A percentile compares a stretch with the other conserved stretches of the same genome.
phyloP scores from a whole-genome alignment of 495 filamentous ascomycete genomes.

The Aspergillus saccharolyticus region DNA sequence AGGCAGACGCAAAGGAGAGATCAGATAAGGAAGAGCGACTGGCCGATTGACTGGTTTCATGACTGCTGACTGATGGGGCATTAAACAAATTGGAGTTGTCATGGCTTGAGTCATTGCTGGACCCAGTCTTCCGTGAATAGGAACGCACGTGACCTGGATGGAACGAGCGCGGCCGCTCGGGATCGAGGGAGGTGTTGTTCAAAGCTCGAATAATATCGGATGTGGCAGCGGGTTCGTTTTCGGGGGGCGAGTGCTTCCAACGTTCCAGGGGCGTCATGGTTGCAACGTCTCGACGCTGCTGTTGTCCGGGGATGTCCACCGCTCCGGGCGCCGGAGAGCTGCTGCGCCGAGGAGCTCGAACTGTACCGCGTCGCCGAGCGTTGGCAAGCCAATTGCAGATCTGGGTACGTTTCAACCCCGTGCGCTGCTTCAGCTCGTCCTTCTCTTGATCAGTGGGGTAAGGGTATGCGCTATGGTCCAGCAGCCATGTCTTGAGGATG shows the following conservation, averaged over 20 bases:
- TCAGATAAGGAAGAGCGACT: constrained; percentile 57
- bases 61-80: constrained; percentile 65
- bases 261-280: constrained; percentile 77
- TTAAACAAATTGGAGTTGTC: constrained; percentile 57
- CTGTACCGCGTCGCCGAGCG: constrained; percentile 71
- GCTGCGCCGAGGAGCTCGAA: constrained; percentile 52
- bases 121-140: constrained; percentile 51
- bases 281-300: constrained; percentile 39
- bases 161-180: constrained; percentile 43
- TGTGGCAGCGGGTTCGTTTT: constrained; percentile 78
- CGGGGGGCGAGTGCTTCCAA: constrained; percentile 81
- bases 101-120: constrained; percentile 60
- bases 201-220: constrained; percentile 75
- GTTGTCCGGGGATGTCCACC: constrained; percentile 61
- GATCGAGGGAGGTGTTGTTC: constrained; percentile 51
- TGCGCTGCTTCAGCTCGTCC: constrained; percentile 62
- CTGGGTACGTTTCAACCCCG: constrained; percentile 69
- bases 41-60: constrained; percentile 67
- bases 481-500: constrained; percentile 73
- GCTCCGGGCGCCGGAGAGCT: constrained; percentile 55
- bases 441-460: constrained; percentile 82
- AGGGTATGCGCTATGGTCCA: constrained; percentile 66
- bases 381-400: constrained; percentile 87
- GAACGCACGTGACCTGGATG: constrained; percentile 38
- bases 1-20: constrained; percentile 67